Conservation (phyloP, 257 asterid species). For the Capsicum chinense region DNA sequence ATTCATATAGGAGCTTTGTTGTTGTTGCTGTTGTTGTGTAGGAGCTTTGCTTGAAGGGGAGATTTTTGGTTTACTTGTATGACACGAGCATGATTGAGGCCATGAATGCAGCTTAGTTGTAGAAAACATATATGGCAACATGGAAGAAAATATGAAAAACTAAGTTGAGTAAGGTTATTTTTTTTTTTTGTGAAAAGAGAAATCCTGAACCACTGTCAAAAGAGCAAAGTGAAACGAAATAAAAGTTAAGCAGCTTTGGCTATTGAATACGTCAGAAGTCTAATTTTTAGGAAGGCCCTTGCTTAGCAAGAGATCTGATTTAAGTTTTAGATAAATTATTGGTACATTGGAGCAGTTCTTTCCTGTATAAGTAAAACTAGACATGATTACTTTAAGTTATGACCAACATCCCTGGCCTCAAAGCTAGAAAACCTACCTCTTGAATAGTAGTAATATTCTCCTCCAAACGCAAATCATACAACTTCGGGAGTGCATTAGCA, state of each 20-base stretch:
- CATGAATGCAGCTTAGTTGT: constrained; percentile 20
- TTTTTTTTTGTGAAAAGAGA: background rate
- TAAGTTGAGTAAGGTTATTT: background rate
- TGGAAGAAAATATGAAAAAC: background rate
- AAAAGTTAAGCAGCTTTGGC: constrained; percentile 17
- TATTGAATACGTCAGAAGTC: background rate
- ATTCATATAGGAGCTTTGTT: background rate
- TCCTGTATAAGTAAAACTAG: constrained; percentile 17
- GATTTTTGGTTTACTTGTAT: background rate
- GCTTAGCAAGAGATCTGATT: constrained; percentile 25
- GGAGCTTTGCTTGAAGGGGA: too few species aligned
- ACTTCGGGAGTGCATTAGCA: constrained; percentile 89
- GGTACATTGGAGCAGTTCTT: constrained; percentile 16
- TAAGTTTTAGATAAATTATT: constrained; percentile 13
- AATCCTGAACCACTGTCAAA: background rate
- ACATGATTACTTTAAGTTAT: constrained; percentile 10
- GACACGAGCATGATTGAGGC: background rate
- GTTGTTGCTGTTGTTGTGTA: too few species aligned
- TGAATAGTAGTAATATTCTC: constrained; percentile 71
- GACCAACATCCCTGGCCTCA: background rate
- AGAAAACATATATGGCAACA: constrained; percentile 12
- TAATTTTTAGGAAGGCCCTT: background rate
- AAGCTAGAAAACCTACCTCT: constrained; percentile 64
- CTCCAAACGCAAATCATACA: constrained; percentile 89
- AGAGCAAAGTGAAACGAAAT: background rate